Conservation (phyloP, 768 basidiomycete genomes). For the Leccinum uliginosum region DNA sequence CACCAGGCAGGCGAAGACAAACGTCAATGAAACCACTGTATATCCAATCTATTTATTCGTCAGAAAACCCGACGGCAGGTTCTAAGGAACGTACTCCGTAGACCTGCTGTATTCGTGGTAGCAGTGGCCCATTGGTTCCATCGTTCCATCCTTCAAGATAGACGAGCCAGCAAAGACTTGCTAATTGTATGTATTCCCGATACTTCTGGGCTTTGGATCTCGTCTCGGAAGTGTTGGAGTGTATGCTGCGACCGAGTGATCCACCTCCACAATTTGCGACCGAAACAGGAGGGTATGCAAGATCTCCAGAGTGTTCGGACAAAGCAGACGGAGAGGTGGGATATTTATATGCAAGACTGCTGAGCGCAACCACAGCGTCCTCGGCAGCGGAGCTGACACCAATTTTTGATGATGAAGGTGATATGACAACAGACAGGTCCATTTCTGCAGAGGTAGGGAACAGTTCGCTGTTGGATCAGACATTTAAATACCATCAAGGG, state of each 20-base stretch:
- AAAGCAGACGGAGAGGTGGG: conserved; percentile 1
- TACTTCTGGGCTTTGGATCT: conserved; percentile 7
- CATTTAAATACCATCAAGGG: conserved; percentile 3
- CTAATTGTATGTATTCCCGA: conserved; percentile 42
- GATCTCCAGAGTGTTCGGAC: conserved; percentile 1
- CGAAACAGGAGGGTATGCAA: background rate
- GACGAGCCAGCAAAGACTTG: conserved; percentile 49
- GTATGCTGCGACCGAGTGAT: background rate
- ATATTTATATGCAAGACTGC: background rate
- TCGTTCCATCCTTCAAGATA: conserved; percentile 78
- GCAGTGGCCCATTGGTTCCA: conserved; percentile 65
- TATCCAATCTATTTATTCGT: conserved; percentile 40
- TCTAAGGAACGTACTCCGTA: conserved; percentile 36
- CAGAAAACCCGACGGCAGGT: background rate
- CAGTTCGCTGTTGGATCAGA: background rate
- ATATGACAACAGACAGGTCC: background rate
- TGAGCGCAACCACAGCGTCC: conserved; percentile 1
- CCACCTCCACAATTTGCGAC: background rate
- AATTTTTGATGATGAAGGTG: background rate
- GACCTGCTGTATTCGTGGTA: conserved; percentile 65
- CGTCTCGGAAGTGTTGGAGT: background rate
- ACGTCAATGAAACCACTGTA: conserved; percentile 51
- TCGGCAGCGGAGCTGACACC: background rate
- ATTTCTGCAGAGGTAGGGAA: background rate
- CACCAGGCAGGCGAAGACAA: conserved; percentile 46